Conservation (phyloP, 148 eudicot genomes). For the Amaranthus palmeri region DNA sequence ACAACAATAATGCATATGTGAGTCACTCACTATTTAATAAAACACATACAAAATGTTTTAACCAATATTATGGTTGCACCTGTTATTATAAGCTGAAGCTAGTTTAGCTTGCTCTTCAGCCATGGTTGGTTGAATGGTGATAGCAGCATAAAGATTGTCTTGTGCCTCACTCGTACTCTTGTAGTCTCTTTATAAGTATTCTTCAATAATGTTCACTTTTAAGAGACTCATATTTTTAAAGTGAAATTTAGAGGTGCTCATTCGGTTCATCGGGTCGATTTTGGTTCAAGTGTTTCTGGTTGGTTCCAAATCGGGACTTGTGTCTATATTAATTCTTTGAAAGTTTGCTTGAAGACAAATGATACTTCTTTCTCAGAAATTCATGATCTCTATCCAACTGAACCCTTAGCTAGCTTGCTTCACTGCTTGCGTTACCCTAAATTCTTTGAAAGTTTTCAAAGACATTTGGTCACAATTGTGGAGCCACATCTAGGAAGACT, state of each 20-base stretch:
- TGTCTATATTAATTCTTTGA: constrained; percentile 31
- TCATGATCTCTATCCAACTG: too few relatives aligned
- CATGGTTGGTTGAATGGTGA: constrained; percentile 76
- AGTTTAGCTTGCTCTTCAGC: constrained; percentile 97
- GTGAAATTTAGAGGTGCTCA: too few relatives aligned
- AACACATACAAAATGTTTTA: constrained; percentile 2
- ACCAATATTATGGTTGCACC: constrained; percentile 41
- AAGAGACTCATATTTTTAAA: too few relatives aligned
- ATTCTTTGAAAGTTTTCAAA: background rate
- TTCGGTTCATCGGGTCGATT: too few relatives aligned
- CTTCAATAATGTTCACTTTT: constrained; percentile 11
- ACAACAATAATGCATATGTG: constrained; percentile 13
- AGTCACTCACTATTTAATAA: background rate
- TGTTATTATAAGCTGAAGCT: constrained; percentile 94
- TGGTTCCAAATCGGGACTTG: too few relatives aligned
- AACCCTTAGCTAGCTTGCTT: too few relatives aligned
- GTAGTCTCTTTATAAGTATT: constrained; percentile 76
- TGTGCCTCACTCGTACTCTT: constrained; percentile 90
- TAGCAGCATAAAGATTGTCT: constrained; percentile 79
- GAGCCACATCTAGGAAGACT: constrained; percentile 13
- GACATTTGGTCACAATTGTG: constrained; percentile 11
- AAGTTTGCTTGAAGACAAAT: too few relatives aligned
- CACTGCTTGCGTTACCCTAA: constrained; percentile 12
- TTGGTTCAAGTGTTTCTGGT: too few relatives aligned
- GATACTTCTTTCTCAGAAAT: too few relatives aligned